Evolutionary conservation across 345 rosid species (phyloP), one percentile per base, ranked within the genome.

Genomic region (Camelina sativa): DNA sequence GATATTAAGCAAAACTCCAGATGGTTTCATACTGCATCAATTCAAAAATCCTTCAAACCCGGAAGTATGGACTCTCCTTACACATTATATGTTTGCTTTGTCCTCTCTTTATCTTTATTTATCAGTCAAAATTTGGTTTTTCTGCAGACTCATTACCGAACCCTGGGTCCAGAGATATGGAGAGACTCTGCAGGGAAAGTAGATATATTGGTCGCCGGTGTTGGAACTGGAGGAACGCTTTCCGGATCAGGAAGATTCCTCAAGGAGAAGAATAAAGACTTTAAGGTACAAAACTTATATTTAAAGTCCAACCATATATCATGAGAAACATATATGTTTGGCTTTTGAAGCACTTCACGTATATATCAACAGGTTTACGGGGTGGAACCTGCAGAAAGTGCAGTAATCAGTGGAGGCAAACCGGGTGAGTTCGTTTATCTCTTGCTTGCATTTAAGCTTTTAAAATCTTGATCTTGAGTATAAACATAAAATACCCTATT

Each of bases 151-250:
- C 98, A 90, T 72, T 93, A 86, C 46, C 86, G 80, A 73, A 88
- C 91, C 48, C 84, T 87, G 12, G 90, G 91, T 28, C 91, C 90
- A 16, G 95, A 89, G 82, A 86, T 87, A 76, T 89, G 95, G 95
- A 82, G 64, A 52, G 91, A 78, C 72, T 81, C 88, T 0, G 85
- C 61, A 35, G 92, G 85, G 52, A 67, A 85, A 78, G 84, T 86
- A 62, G 88, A 88, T 74, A 80, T 65, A 8, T 65, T 88, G 62
- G 82, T 90, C 0, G 62, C 85, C 0, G 91, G 87, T 51, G 76
- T 86, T 62, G 92, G 96, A 11, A 89, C 90, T 34, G 90, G 90
- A 34, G 96, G 96, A 32, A 87, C 90, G 0, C 60, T 85, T 51
- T 78, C 84, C 2, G 93, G 91, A 11, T 66, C 80, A 28, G 93